Evolutionary conservation across 768 basidiomycete species (phyloP).

Genomic region (Tremella yokohamensis): DNA sequence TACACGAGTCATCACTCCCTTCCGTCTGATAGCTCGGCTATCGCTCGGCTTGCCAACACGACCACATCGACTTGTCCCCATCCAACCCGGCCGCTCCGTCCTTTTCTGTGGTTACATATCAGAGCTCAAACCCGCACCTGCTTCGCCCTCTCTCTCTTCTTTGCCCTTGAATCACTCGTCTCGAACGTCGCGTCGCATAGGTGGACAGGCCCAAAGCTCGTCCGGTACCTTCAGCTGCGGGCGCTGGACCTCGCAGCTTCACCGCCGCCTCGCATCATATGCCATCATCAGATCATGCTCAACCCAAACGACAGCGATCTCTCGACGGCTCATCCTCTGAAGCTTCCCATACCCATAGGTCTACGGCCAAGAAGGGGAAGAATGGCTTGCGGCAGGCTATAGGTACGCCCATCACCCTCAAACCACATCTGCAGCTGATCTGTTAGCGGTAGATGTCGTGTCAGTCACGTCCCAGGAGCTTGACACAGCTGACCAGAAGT

Average conservation of each 20-base stretch:
- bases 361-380: not conserved
- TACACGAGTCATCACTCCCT: no score
- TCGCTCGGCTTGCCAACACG: no score
- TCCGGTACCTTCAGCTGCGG: not conserved
- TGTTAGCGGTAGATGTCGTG: not conserved
- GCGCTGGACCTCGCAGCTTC: not conserved
- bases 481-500: not conserved
- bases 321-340: slow-evolving; percentile 1
- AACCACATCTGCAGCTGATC: not conserved
- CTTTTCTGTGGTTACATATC: no score
- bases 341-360: not conserved
- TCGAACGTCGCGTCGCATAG: no score
- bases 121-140: no score
- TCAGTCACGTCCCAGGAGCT: not conserved
- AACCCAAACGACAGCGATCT: slow-evolving; percentile 1
- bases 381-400: slow-evolving; percentile 1
- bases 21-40: no score
- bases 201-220: no score
- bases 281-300: slow-evolving; percentile 4
- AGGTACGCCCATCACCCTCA: not conserved
- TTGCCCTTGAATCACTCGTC: no score
- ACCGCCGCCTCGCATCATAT: not conserved
- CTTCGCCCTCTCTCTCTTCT: no score
- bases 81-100: no score
- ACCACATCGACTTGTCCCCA: no score